phyloP scores from a whole-genome alignment of 1,139 yeast genomes.

The Saccharomyces hybrid region DNA sequence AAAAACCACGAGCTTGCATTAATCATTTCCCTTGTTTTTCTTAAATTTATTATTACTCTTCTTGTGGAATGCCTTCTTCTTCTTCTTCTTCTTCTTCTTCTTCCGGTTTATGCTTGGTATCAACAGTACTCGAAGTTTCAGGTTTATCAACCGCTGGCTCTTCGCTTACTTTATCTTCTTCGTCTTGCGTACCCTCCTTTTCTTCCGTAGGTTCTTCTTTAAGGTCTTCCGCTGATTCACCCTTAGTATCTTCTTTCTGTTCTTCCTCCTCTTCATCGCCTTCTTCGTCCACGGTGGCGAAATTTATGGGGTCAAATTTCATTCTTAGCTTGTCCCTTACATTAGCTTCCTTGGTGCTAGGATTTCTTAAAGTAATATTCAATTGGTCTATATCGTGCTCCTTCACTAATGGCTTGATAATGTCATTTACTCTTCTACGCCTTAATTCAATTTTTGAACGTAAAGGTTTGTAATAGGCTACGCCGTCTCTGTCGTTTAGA shows the following conservation, averaged over 20 bases:
- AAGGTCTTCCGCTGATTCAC: constrained; percentile 3
- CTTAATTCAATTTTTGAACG: constrained; percentile 73
- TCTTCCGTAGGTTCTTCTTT: constrained; percentile 1
- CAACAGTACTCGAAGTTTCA: background rate
- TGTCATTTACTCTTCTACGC: constrained; percentile 65
- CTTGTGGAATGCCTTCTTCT: background rate
- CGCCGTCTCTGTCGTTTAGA: constrained; percentile 46
- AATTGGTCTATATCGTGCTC: constrained; percentile 37
- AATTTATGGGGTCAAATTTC: constrained; percentile 33
- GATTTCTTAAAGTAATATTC: constrained; percentile 29
- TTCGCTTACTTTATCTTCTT: background rate
- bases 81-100: background rate
- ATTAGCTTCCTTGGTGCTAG: constrained; percentile 31
- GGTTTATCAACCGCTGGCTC: background rate
- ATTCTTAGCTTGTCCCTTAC: constrained; percentile 30
- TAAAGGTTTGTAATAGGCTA: constrained; percentile 71
- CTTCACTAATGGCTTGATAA: constrained; percentile 35
- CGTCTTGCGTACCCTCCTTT: background rate
- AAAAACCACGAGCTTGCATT: background rate
- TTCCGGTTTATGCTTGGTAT: background rate
- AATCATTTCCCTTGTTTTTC: constrained; percentile 2
- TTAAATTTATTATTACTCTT: background rate
- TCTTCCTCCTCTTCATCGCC: constrained; percentile 27
- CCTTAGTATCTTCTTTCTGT: background rate
- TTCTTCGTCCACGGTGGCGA: constrained; percentile 32